Base-by-base conservation (phyloP, 371 early-diverging fungal genomes). In the Rhizopus microsporus region DNA sequence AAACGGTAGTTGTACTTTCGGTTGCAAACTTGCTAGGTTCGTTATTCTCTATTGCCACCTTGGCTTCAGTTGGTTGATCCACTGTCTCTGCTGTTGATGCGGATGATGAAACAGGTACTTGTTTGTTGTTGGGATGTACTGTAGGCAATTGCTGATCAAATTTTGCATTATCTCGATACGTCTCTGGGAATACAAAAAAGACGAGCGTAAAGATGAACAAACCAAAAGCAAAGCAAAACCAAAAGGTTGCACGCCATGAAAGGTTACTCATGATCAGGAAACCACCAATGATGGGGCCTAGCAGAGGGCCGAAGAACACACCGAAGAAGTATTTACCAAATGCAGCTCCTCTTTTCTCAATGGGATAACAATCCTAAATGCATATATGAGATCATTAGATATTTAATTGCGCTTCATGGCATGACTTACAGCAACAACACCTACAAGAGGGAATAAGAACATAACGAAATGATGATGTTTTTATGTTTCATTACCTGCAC, bases 121-220 rank as follows among this genome's bases (percentile, higher is more conserved):
- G 7, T 2, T 51, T 32, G 4, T 1, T 38, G 17, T n/a, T 54
- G 23, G 23, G 38, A 10, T 37, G 38, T n/a, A 29, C 12, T 0
- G 44, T 59, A 5, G 65, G 69, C 29, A 69, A 29, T 8, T 55
- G 10, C 23, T 47, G 5, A 40, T 63, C 64, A 42, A 43, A 70
- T 30, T 61, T 63, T 8, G 29, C 44, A 30, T 56, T 47, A 4
- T 51, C 55, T 10, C 86, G 80, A 42, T 78, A 85, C 0, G 88
- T 88, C 54, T 90, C 90, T 1, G 86, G 85, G 46, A 87, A 56
- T 10, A 82, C 67, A 52, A 88, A 75, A 42, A 82, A 64, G 2
- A 61, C 42, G 17, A 57, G n/a, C 5, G 47, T n/a, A 2, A 62
- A 46, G 30, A 65, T 68, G 7, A 59, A 59, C 13, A 62, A 43